phyloP scores from a whole-genome alignment of 1,284 basidiomycete genomes.

The Phlebopus sp. region DNA sequence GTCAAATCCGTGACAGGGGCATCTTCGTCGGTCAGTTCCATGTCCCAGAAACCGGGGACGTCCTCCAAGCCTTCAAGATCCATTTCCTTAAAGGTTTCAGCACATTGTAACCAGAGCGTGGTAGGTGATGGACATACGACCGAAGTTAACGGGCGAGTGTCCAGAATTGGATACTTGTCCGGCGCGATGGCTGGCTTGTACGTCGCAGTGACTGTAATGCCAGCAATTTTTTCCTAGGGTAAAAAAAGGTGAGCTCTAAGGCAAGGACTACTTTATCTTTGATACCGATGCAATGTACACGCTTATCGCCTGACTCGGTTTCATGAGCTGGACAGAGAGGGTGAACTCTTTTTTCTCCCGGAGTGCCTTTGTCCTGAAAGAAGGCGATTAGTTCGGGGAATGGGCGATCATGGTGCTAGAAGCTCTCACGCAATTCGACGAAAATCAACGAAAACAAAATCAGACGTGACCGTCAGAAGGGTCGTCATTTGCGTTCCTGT shows the following conservation, averaged over 20 bases:
- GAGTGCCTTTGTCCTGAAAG: conserved; percentile 62
- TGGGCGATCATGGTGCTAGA: neutral
- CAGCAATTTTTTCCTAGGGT: conserved; percentile 65
- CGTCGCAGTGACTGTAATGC: conserved; percentile 47
- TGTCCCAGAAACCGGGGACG: conserved; percentile 64
- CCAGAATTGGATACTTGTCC: conserved; percentile 56
- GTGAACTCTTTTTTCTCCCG: conserved; percentile 55
- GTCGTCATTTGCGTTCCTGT: conserved; percentile 57
- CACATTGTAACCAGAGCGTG: neutral
- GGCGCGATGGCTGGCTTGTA: conserved; percentile 58
- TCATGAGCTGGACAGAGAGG: conserved; percentile 54
- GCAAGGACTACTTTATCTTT: neutral
- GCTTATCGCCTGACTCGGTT: conserved; percentile 69
- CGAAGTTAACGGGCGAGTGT: conserved; percentile 67
- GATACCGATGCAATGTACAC: conserved; percentile 65
- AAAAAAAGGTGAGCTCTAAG: conserved; percentile 7
- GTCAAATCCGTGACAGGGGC: conserved; percentile 3
- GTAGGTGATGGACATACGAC: conserved; percentile 38
- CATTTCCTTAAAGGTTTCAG: conserved; percentile 45
- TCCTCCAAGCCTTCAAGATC: conserved; percentile 65
- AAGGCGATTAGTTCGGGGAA: conserved; percentile 4
- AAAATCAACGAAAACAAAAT: conserved; percentile 70
- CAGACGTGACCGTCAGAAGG: conserved; percentile 71
- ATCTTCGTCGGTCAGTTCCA: conserved; percentile 38
- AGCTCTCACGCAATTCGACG: conserved; percentile 65